phyloP scores from a whole-genome alignment of 1,139 yeast genomes.

The Kodamaea sp. region DNA sequence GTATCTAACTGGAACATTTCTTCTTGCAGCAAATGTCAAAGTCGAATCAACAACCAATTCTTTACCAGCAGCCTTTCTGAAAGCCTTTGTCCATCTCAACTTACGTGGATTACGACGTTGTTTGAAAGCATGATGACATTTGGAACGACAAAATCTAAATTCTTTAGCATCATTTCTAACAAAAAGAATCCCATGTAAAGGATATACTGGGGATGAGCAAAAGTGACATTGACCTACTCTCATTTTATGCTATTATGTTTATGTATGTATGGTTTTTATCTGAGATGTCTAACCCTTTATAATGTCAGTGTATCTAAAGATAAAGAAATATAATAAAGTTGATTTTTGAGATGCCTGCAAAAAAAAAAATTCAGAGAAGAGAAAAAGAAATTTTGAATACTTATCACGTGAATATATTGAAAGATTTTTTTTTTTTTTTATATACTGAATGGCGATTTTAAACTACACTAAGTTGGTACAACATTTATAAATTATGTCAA shows the following conservation, averaged over 20 bases:
- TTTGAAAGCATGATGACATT: conserved; percentile 96
- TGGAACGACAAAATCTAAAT: conserved; percentile 95
- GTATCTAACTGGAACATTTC: conserved; percentile 97
- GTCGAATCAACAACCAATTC: conserved; percentile 98
- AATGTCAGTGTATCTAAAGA: too few relatives aligned
- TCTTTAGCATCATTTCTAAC: conserved; percentile 98
- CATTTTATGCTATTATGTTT: conserved; percentile 40
- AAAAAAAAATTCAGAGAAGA: conserved; percentile 4
- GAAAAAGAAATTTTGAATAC: too few relatives aligned
- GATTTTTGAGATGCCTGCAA: conserved; percentile 8
- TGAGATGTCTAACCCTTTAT: not conserved
- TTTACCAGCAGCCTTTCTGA: conserved; percentile 98
- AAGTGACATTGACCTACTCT: conserved; percentile 94
- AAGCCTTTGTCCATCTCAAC: conserved; percentile 97
- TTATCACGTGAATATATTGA: conserved; percentile 1
- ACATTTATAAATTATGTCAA: conserved; percentile 1
- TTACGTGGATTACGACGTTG: conserved; percentile 99
- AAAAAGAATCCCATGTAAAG: conserved; percentile 96
- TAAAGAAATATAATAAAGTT: too few relatives aligned
- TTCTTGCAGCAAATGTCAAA: conserved; percentile 91
- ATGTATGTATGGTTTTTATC: conserved; percentile 7
- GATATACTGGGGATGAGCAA: conserved; percentile 96
- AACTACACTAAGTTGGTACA: not conserved
- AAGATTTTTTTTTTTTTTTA: not conserved
- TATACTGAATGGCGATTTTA: not conserved